These are phyloP conservation scores for Lipomyces spencermartinsiae DNA, from an alignment of 805 yeast genomes.

Conservation along the genomic window DNA sequence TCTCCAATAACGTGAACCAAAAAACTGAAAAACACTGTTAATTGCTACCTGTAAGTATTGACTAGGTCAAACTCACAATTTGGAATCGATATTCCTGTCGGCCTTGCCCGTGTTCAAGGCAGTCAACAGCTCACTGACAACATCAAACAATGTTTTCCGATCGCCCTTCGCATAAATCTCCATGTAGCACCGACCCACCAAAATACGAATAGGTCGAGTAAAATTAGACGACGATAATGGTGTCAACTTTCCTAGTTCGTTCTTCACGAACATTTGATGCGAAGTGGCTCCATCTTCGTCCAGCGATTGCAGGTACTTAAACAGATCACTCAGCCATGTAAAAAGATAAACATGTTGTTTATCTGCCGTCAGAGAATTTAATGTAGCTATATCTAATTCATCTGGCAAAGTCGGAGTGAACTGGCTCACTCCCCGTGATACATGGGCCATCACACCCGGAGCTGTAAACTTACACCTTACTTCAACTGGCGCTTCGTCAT, in stretches of 20 bases:
- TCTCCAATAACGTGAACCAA: slow-evolving; percentile 42
- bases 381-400: slow-evolving; percentile 22
- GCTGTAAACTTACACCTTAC: neutral
- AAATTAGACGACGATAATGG: slow-evolving; percentile 25
- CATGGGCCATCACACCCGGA: slow-evolving; percentile 13
- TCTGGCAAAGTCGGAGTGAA: slow-evolving; percentile 22
- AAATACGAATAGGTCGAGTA: slow-evolving; percentile 27
- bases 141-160: slow-evolving; percentile 41
- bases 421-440: neutral
- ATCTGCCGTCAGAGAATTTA: slow-evolving; percentile 26
- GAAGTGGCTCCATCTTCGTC: slow-evolving; percentile 36
- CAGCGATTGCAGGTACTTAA: slow-evolving; percentile 21
- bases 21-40: slow-evolving; percentile 27
- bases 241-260: slow-evolving; percentile 28
- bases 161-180: slow-evolving; percentile 33
- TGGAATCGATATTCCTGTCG: slow-evolving; percentile 43
- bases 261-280: slow-evolving; percentile 38
- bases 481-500: neutral
- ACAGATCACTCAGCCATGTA: slow-evolving; percentile 34
- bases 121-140: slow-evolving; percentile 39
- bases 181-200: slow-evolving; percentile 35
- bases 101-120: slow-evolving; percentile 40
- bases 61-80: slow-evolving; percentile 39
- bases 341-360: slow-evolving; percentile 34
- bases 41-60: neutral